Evolutionary conservation across 2,329 filamentous ascomycete genomes (phyloP).

Genomic region (Paraphoma sp.): DNA sequence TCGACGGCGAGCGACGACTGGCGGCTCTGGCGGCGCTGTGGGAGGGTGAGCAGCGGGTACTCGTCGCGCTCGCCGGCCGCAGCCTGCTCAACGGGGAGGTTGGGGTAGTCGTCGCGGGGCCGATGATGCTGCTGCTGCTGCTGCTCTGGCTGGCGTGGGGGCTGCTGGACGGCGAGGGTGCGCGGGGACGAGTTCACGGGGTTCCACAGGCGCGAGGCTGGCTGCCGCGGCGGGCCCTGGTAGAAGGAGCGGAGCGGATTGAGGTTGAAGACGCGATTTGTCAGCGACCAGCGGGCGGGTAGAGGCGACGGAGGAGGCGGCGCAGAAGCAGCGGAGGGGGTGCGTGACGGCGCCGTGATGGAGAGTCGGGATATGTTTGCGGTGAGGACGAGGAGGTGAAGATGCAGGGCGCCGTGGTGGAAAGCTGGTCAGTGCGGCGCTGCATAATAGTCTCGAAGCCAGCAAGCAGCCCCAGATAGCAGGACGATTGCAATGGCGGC

Average conservation of each 20-base stretch:
- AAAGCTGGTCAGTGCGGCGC: not conserved
- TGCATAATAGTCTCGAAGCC: not conserved
- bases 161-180: slow-evolving; percentile 42
- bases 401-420: not conserved
- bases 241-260: slow-evolving; percentile 34
- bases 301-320: slow-evolving; percentile 30
- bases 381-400: not conserved
- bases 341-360: slow-evolving; percentile 36
- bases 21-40: slow-evolving; percentile 61
- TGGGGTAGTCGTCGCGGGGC: slow-evolving; percentile 43
- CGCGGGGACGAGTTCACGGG: slow-evolving; percentile 67
- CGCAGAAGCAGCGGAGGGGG: slow-evolving; percentile 34
- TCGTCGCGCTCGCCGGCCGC: slow-evolving; percentile 53
- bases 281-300: slow-evolving; percentile 49
- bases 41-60: slow-evolving; percentile 63
- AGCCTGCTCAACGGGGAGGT: slow-evolving; percentile 51
- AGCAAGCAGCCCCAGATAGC: not conserved
- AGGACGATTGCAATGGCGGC: not conserved
- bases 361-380: slow-evolving; percentile 6
- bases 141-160: slow-evolving; percentile 49
- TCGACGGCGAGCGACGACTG: slow-evolving; percentile 46
- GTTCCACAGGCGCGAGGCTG: slow-evolving; percentile 64
- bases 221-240: slow-evolving; percentile 39
- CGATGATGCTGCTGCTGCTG: slow-evolving; percentile 47
- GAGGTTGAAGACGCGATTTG: slow-evolving; percentile 51